These are phyloP conservation scores for Plasmodium ovale DNA, from an alignment of 169 alveolate species.

Conservation along the genomic window DNA sequence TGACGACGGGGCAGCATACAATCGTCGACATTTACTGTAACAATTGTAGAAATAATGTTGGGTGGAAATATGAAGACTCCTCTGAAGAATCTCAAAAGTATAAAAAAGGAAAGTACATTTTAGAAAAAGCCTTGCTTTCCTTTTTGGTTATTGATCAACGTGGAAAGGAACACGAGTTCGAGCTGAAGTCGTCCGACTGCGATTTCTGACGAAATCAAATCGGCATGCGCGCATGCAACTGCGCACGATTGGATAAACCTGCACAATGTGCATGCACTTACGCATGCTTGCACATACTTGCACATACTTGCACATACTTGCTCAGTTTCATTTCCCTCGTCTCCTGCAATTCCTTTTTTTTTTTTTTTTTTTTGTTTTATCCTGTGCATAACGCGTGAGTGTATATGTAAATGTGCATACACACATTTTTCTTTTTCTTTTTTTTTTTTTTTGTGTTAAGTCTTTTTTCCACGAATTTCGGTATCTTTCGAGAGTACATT, in stretches of 20 bases:
- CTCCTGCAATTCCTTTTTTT: not conserved
- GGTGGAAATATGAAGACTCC: constrained; percentile 90
- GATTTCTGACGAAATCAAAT: constrained; percentile 18
- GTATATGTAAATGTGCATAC: not conserved
- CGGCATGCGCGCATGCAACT: not conserved
- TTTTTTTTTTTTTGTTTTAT: not conserved
- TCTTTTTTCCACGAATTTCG: too few species aligned
- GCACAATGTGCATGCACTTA: not conserved
- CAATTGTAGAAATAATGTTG: constrained; percentile 91
- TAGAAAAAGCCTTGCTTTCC: constrained; percentile 83
- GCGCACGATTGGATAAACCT: not conserved
- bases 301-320: not conserved
- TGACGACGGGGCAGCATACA: constrained; percentile 93
- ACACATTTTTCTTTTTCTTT: too few species aligned
- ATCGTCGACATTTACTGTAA: constrained; percentile 92
- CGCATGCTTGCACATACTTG: not conserved
- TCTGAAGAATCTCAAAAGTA: constrained; percentile 87
- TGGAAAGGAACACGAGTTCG: constrained; percentile 66
- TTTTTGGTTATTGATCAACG: constrained; percentile 57
- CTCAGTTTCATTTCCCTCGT: not conserved
- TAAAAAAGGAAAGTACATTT: constrained; percentile 88
- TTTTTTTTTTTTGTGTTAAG: too few species aligned
- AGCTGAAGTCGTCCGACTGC: constrained; percentile 51
- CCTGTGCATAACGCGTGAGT: not conserved
- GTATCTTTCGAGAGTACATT: too few species aligned